Conservation (phyloP, 345 rosid genomes). For the Euphorbia tirucalli region DNA sequence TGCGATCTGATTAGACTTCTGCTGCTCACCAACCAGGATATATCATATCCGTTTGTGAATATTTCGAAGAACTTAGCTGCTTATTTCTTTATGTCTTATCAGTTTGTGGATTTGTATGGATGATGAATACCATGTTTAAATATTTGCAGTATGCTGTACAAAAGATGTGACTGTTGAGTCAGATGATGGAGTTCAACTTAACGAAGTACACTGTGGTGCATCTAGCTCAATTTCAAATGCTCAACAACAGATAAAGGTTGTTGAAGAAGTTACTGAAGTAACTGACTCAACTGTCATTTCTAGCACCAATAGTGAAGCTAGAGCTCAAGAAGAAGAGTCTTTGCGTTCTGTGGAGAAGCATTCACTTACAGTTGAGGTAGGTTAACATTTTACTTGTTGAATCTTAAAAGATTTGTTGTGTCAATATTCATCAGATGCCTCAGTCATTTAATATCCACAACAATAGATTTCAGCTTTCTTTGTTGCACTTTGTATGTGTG, state of each 20-base stretch:
- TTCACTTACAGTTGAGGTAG: constrained; percentile 66
- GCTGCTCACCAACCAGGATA: not conserved
- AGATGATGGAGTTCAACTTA: constrained; percentile 39
- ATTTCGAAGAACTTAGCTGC: too few species aligned
- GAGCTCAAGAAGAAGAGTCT: constrained; percentile 18
- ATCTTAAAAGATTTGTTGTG: not conserved
- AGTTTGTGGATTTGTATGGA: not conserved
- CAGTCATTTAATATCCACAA: not conserved
- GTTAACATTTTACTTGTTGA: constrained; percentile 33
- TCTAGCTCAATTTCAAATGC: constrained; percentile 32
- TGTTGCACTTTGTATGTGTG: not conserved
- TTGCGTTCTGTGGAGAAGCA: constrained; percentile 39
- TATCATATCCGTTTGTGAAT: not conserved
- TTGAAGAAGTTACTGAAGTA: constrained; percentile 20
- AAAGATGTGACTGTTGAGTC: constrained; percentile 30
- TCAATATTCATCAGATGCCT: not conserved
- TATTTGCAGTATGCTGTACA: constrained; percentile 22
- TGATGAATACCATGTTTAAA: not conserved
- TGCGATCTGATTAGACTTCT: not conserved
- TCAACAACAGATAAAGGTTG: constrained; percentile 12
- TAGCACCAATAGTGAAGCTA: constrained; percentile 14
- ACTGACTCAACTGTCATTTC: constrained; percentile 20
- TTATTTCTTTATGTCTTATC: not conserved
- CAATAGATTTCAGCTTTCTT: not conserved
- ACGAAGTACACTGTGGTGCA: constrained; percentile 31